Evolutionary conservation across 1,139 yeast genomes (phyloP), one percentile per base, ranked within the genome.

Genomic region (Candida sojae): DNA sequence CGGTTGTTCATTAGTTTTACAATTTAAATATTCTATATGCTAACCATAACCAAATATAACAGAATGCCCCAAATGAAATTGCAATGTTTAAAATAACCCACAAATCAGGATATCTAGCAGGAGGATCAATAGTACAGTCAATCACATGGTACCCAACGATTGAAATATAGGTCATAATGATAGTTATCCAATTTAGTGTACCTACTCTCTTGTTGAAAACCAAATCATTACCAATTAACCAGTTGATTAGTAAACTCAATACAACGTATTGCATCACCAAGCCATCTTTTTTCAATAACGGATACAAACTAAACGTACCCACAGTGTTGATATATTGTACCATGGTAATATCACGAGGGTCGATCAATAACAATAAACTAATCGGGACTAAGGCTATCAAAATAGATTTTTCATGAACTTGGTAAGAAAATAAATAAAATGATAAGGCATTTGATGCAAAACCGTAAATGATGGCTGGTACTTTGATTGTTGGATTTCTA

Each of bases 371-470:
- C 23, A 88, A 77, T 46, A 93, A 70, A 0, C 95, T 82, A 4
- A 90, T 82, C 4, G 99, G 99, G 58, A 93, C 66, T 52, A 95
- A 74, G 0, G 99, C 98, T 2, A 95, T 78, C 50, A 95, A 71
- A 5, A 95, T 92, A 0, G 91, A 84, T 69, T 67, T 93, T 89
- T 93, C 99, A 64, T 95, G 99, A 4, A 93, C 99, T 64, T 93
- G 98, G 71, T 90, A 95, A 26, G 96, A 87, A 62, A 93, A 93
- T 44, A 95, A 73, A 63, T 78, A 95, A 63, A 93, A 95, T 0
- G 96, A 86, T 84, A 96, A 80, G 0, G 99, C 83, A 50, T 93
- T 84, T 1, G 91, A 85, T 1, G 92, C 82, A 49, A 93, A 79
- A 1, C 95, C 92, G 80, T 90, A 89, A 9, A 74, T 58, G 43